Evolutionary conservation across 306 rosid genomes (phyloP).

Genomic region (Arachis stenosperma): DNA sequence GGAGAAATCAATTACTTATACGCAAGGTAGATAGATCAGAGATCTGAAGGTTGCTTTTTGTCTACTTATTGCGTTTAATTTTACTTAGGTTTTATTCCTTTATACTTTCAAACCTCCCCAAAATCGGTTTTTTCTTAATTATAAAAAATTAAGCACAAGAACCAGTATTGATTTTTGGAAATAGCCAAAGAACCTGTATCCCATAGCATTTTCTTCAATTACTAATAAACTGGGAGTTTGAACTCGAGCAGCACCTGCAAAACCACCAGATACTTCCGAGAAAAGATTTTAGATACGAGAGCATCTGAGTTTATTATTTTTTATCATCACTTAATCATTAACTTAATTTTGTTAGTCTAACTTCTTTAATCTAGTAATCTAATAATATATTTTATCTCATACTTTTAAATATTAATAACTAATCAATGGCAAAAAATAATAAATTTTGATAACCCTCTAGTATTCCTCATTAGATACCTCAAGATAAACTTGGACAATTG

Average conservation of each 20-base stretch:
- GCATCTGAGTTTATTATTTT: too few relatives aligned
- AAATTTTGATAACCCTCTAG: too few relatives aligned
- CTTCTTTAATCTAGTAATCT: too few relatives aligned
- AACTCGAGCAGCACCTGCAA: conserved; percentile 3
- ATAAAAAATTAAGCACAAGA: neutral
- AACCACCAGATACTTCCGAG: neutral
- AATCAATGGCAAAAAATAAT: too few relatives aligned
- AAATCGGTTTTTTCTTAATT: too few relatives aligned
- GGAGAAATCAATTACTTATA: neutral
- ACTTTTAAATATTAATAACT: too few relatives aligned
- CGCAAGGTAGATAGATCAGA: neutral
- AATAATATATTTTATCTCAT: too few relatives aligned
- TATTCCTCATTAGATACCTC: too few relatives aligned
- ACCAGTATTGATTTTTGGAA: neutral
- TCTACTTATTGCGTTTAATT: neutral
- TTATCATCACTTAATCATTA: too few relatives aligned
- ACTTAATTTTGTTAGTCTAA: too few relatives aligned
- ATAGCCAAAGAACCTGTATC: neutral
- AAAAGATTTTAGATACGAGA: neutral
- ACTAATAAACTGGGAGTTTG: neutral
- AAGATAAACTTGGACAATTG: neutral
- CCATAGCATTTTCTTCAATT: neutral
- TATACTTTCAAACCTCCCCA: too few relatives aligned
- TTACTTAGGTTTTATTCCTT: too few relatives aligned
- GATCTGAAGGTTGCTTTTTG: neutral